phyloP scores from a whole-genome alignment of 129 eudicot genomes.

The Pulicaria dysenterica region DNA sequence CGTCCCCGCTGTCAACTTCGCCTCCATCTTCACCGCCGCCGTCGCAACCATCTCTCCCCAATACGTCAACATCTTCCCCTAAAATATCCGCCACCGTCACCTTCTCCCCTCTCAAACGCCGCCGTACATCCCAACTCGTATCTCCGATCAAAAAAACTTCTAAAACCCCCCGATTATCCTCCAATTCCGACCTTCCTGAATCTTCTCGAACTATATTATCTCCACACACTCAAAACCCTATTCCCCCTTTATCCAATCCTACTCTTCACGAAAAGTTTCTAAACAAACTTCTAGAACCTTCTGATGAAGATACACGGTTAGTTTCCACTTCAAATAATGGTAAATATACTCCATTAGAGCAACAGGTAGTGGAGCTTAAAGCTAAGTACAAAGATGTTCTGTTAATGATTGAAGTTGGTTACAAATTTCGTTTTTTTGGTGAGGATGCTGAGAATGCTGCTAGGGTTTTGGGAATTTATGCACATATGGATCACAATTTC shows the following conservation, averaged over 20 bases:
- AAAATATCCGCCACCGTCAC: conserved; percentile 73
- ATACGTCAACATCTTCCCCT: conserved; percentile 53
- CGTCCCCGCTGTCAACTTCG: conserved; percentile 27
- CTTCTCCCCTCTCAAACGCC: conserved; percentile 84
- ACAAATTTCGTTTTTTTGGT: conserved; percentile 80
- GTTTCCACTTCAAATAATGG: conserved; percentile 32
- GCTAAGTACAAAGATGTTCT: conserved; percentile 72
- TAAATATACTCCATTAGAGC: conserved; percentile 85
- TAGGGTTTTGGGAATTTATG: conserved; percentile 84
- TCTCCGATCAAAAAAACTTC: conserved; percentile 46
- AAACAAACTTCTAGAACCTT: conserved; percentile 73
- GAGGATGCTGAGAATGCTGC: conserved; percentile 89
- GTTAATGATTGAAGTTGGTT: conserved; percentile 94
- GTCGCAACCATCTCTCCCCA: conserved; percentile 17
- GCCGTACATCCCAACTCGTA: conserved; percentile 50
- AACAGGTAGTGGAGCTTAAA: conserved; percentile 85
- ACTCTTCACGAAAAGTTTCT: conserved; percentile 72
- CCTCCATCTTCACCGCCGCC: conserved; percentile 32
- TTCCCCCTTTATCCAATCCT: conserved; percentile 49
- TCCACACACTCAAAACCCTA: conserved; percentile 29
- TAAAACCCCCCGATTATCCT: conserved; percentile 39
- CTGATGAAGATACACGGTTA: conserved; percentile 34
- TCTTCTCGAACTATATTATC: background rate
- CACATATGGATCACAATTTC: conserved; percentile 89
- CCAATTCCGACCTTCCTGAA: conserved; percentile 20